Evolutionary conservation across 2,329 filamentous ascomycete genomes (phyloP), one percentile per base, ranked within the genome.

Genomic region (Ambrosiella beaveri): DNA sequence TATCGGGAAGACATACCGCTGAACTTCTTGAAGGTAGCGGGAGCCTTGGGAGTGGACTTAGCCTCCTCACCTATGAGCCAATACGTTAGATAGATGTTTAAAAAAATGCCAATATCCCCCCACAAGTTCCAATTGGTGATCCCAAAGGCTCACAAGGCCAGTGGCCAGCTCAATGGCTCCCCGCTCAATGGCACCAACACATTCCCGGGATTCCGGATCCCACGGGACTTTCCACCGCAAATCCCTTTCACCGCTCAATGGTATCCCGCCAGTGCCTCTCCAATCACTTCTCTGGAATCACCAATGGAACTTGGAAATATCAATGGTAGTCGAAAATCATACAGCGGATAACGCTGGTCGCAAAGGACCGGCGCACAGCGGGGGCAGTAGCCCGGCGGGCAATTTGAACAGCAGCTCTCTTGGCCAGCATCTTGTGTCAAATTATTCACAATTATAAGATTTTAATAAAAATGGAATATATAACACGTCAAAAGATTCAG

Each of bases 301-400:
- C 40, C 44, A 47, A 47, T 47, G n/a, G 44, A 17, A 8, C 44
- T 47, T 11, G 19, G 44, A 17, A 65, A 66, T 63, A 56, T 61
- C 44, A 47, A 47, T 47, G n/a, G n/a, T 47, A 27, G 27, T 47
- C 9, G 44, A 47, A 15, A 47, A 62, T 67, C 71, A 64, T 80
- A 84, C 81, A 75, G 72, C 79, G 80, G 68, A 78, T 70, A 64
- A 80, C 71, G 62, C 79, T 77, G 68, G 75, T 81, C 64, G 76
- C 71, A 69, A 84, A 81, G 71, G 72, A 75, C 70, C 81, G 80
- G 66, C 75, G 74, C 67, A 76, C 70, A 63, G 72, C 71, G 64
- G 79, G 77, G 61, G 75, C 80, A 62, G 67, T 70, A 64, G 56
- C 60, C 62, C 81, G 78, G 69, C 81, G 80, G 67, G 79, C 80